phyloP scores from a whole-genome alignment of 1,139 yeast genomes.

The Nakaseomyces uthaithaninus region DNA sequence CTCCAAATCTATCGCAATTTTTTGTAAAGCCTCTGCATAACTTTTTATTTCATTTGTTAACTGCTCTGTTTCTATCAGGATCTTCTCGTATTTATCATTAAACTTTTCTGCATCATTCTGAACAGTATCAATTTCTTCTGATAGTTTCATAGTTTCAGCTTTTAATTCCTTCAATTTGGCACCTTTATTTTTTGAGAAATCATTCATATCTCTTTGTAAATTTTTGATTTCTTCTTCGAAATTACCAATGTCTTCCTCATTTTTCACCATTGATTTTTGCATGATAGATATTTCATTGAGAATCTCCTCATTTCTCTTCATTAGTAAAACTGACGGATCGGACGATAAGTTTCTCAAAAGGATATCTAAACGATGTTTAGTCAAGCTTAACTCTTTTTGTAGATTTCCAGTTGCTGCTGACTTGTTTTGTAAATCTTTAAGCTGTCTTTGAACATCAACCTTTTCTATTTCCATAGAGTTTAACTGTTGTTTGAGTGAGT shows the following conservation, averaged over 20 bases:
- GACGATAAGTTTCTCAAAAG: constrained; percentile 52
- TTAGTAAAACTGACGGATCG: constrained; percentile 46
- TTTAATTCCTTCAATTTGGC: constrained; percentile 66
- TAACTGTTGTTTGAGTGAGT: constrained; percentile 41
- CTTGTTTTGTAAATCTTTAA: constrained; percentile 41
- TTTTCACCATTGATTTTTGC: constrained; percentile 34
- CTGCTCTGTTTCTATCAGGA: constrained; percentile 69
- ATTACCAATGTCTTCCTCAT: constrained; percentile 29
- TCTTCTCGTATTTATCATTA: constrained; percentile 51
- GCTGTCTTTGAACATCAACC: constrained; percentile 36
- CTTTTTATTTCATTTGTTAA: constrained; percentile 47
- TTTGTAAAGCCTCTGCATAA: constrained; percentile 37
- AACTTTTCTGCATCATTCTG: constrained; percentile 34
- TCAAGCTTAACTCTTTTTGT: constrained; percentile 58
- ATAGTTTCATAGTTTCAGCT: constrained; percentile 42
- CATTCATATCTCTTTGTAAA: constrained; percentile 73
- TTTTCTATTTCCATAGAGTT: constrained; percentile 38
- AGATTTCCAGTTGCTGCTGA: constrained; percentile 48
- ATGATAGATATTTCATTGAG: constrained; percentile 41
- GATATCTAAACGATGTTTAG: constrained; percentile 58
- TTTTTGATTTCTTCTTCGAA: constrained; percentile 40
- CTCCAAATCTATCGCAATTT: constrained; percentile 37
- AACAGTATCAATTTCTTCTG: constrained; percentile 35
- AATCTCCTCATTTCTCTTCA: constrained; percentile 45
- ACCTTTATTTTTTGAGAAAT: constrained; percentile 73